Percentiles rank a stretch among this genome's conserved stretches.
Conservation (phyloP, 2,329 filamentous ascomycete genomes). For the Raffaelea ambrosiae region DNA sequence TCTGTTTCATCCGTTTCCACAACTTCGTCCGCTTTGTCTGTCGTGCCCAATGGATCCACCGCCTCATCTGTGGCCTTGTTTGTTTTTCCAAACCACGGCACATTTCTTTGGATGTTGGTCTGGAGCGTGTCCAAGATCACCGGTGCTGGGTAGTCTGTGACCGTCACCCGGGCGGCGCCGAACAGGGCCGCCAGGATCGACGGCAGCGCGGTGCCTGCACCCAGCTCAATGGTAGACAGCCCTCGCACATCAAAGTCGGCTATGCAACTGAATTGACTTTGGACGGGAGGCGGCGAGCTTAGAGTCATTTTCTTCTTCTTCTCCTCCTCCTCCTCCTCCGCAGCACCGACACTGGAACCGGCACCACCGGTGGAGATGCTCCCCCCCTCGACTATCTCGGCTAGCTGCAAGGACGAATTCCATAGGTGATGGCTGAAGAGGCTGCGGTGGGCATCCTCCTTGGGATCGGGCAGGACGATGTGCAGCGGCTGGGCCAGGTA, state of each 20-base stretch:
- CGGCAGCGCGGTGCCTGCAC: conserved; percentile 53
- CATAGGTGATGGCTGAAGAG: conserved; percentile 68
- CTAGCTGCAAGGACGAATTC: conserved; percentile 54
- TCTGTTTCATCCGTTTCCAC: background rate
- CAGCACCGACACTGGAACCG: too few relatives aligned
- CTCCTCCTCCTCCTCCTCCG: too few relatives aligned
- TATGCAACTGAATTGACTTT: conserved; percentile 2
- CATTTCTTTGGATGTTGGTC: conserved; percentile 47
- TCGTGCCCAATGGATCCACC: too few relatives aligned
- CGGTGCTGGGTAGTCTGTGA: conserved; percentile 61
- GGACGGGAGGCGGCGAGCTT: background rate
- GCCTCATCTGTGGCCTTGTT: too few relatives aligned
- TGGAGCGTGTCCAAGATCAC: conserved; percentile 50
- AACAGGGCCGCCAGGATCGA: conserved; percentile 39
- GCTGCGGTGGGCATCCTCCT: conserved; percentile 42
- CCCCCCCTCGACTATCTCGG: conserved; percentile 47
- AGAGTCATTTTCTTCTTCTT: too few relatives aligned
- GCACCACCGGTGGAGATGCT: too few relatives aligned
- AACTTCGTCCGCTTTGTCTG: background rate
- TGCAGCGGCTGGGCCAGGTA: conserved; percentile 35
- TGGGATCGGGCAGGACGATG: conserved; percentile 38
- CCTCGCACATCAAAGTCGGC: conserved; percentile 38
- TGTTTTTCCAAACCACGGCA: conserved; percentile 18
- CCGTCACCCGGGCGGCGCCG: conserved; percentile 41
- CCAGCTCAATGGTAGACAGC: conserved; percentile 53